phyloP scores from a whole-genome alignment of 257 asterid genomes.

The Solanum chilense region DNA sequence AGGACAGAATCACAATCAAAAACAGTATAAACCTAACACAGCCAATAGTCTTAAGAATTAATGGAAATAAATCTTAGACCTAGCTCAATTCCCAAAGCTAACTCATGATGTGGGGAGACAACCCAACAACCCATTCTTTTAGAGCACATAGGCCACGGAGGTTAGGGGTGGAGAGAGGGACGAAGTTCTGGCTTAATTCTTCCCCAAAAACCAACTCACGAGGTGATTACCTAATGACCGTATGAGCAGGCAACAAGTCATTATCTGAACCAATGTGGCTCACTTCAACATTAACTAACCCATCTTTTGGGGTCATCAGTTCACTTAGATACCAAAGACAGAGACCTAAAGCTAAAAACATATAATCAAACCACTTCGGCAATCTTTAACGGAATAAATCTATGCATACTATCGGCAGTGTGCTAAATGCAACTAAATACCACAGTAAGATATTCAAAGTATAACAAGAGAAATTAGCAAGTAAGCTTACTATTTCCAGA shows the following conservation, averaged over 20 bases:
- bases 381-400: neutral
- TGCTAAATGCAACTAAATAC: neutral
- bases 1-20: neutral
- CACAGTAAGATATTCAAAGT: neutral
- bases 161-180: neutral
- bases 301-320: neutral
- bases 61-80: neutral
- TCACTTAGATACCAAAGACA: neutral
- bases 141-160: neutral
- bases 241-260: neutral
- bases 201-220: neutral
- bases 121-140: neutral
- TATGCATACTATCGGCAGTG: neutral
- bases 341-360: too few species aligned
- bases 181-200: neutral
- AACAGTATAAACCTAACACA: neutral
- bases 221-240: neutral
- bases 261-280: neutral
- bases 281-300: neutral
- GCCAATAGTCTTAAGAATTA: neutral
- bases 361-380: neutral
- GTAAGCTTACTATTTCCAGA: constrained; percentile 68
- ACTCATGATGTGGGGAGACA: neutral
- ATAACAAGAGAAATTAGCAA: neutral
- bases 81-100: neutral